Conservation (phyloP, 1,139 yeast species). For the Geotrichum histeridarum region DNA sequence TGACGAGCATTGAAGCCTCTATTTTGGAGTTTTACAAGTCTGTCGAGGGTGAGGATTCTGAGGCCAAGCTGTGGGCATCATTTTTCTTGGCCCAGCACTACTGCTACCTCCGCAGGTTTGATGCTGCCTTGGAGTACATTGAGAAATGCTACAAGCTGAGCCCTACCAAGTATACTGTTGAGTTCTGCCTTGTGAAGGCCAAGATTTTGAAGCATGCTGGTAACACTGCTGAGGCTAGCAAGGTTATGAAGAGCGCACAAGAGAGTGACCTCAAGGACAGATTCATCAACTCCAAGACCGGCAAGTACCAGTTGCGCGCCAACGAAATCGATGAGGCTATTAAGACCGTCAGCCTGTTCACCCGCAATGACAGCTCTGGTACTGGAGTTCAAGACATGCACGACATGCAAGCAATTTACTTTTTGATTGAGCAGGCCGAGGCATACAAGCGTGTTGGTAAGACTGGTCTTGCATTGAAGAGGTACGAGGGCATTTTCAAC, state of each 20-base stretch:
- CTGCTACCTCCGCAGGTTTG: slow-evolving; percentile 49
- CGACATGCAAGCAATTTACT: slow-evolving; percentile 90
- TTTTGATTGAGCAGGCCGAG: slow-evolving; percentile 78
- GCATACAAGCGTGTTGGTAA: slow-evolving; percentile 55
- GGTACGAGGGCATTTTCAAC: slow-evolving; percentile 63
- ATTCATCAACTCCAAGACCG: slow-evolving; percentile 82
- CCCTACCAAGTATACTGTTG: slow-evolving; percentile 55
- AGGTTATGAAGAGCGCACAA: slow-evolving; percentile 66
- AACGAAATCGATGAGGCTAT: slow-evolving; percentile 71
- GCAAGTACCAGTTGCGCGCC: slow-evolving; percentile 80
- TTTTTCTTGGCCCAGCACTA: slow-evolving; percentile 81
- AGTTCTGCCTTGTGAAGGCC: slow-evolving; percentile 74
- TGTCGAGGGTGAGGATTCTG: slow-evolving; percentile 40
- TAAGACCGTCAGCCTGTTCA: slow-evolving; percentile 68
- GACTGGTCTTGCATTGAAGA: slow-evolving; percentile 70
- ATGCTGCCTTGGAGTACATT: slow-evolving; percentile 51
- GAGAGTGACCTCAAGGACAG: slow-evolving; percentile 81
- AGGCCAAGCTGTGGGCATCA: slow-evolving; percentile 65
- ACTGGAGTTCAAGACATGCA: slow-evolving; percentile 86
- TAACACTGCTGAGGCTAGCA: slow-evolving; percentile 55
- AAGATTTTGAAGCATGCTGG: slow-evolving; percentile 72
- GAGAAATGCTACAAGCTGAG: slow-evolving; percentile 66
- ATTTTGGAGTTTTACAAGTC: slow-evolving; percentile 47
- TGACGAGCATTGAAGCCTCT: slow-evolving; percentile 47
- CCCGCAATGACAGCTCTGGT: slow-evolving; percentile 69